phyloP scores from a whole-genome alignment of 2,329 filamentous ascomycete genomes.

The Ciborinia camelliae region DNA sequence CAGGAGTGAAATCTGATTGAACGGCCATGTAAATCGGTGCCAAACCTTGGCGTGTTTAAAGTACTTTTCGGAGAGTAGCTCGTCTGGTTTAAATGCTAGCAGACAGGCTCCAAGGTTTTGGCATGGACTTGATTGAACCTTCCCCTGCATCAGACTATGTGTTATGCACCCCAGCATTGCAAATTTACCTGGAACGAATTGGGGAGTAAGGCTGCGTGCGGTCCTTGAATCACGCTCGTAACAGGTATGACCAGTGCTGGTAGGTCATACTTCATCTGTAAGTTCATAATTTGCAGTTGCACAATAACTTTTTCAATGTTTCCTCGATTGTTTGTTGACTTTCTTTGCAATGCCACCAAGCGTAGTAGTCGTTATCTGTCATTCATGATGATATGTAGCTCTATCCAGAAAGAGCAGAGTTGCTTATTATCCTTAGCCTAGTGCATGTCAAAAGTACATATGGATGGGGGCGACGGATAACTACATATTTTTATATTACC shows the following conservation, averaged over 20 bases:
- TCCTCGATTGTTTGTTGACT: constrained; percentile 32
- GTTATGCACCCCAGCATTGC: constrained; percentile 6
- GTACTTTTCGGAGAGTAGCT: background rate
- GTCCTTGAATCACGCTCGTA: background rate
- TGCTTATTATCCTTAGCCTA: constrained; percentile 16
- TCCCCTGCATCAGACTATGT: constrained; percentile 10
- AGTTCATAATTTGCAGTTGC: constrained; percentile 24
- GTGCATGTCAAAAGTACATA: constrained; percentile 27
- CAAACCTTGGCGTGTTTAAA: background rate
- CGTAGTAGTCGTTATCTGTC: constrained; percentile 29
- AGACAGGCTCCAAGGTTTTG: background rate
- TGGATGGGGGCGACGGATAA: constrained; percentile 20
- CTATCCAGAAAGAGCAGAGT: constrained; percentile 28
- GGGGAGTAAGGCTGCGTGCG: background rate
- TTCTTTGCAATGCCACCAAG: constrained; percentile 24
- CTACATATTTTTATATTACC: constrained; percentile 18
- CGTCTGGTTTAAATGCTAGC: background rate
- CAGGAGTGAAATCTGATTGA: constrained; percentile 4
- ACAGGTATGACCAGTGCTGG: constrained; percentile 1
- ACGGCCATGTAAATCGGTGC: constrained; percentile 7
- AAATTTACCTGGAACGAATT: constrained; percentile 13
- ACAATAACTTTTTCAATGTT: constrained; percentile 26
- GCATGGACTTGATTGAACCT: constrained; percentile 11
- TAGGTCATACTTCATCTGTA: constrained; percentile 25
- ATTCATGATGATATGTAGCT: constrained; percentile 23